Evolutionary conservation across 2,329 filamentous ascomycete species (phyloP).

Genomic region (Fusarium protoensiforme): DNA sequence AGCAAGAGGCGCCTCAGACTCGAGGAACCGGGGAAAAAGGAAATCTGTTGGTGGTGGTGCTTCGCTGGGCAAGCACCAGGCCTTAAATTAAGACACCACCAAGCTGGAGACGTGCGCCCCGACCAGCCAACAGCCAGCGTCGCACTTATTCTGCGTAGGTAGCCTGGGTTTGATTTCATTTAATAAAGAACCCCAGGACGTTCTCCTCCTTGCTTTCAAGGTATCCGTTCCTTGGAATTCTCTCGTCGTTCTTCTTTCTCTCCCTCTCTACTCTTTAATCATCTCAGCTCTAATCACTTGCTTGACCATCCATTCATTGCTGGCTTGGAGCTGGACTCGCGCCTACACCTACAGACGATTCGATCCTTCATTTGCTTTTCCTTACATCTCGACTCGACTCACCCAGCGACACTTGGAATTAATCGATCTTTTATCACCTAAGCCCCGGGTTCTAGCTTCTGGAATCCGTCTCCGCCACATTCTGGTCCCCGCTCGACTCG

Average conservation of each 20-base stretch:
- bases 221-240: conserved; percentile 22
- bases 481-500: conserved; percentile 1
- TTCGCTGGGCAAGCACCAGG: conserved; percentile 25
- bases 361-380: conserved; percentile 8
- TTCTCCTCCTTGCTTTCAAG: conserved; percentile 26
- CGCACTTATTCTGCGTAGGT: conserved; percentile 16
- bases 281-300: neutral
- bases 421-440: conserved; percentile 3
- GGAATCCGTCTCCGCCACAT: conserved; percentile 21
- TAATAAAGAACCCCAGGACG: conserved; percentile 31
- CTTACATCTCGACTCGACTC: neutral
- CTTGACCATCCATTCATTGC: conserved; percentile 21
- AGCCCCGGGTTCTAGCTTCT: conserved; percentile 15
- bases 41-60: conserved; percentile 32
- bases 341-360: conserved; percentile 20
- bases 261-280: conserved; percentile 5
- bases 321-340: conserved; percentile 37
- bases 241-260: neutral
- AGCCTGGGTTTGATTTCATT: conserved; percentile 3
- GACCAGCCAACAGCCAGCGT: conserved; percentile 30
- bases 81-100: conserved; percentile 40
- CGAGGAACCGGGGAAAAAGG: conserved; percentile 26
- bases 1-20: conserved; percentile 33
- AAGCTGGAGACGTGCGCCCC: conserved; percentile 7
- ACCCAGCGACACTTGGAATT: neutral